Evolutionary conservation across 1,139 yeast species (phyloP).

Genomic region (Nakaseomyces glabratus): DNA sequence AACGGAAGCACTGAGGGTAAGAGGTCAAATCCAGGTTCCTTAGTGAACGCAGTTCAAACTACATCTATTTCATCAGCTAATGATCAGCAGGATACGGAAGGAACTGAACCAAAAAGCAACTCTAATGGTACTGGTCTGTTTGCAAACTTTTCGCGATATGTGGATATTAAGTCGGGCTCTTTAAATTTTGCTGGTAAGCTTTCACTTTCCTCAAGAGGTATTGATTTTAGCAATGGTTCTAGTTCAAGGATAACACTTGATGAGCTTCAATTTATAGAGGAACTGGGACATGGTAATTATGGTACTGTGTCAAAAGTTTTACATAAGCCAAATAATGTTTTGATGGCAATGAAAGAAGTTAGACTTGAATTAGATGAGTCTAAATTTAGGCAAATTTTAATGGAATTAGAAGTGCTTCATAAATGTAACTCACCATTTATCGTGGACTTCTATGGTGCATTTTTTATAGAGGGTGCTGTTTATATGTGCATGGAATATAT

Average conservation of each 20-base stretch:
- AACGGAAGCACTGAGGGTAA: constrained; percentile 13
- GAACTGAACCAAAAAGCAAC: constrained; percentile 21
- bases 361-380: constrained; percentile 84
- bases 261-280: constrained; percentile 75
- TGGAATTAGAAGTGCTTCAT: constrained; percentile 92
- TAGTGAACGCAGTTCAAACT: constrained; percentile 26
- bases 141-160: constrained; percentile 75
- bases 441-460: constrained; percentile 94
- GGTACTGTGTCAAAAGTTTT: constrained; percentile 90
- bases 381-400: constrained; percentile 82
- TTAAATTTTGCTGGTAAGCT: constrained; percentile 90
- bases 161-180: constrained; percentile 86
- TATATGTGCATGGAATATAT: constrained; percentile 97
- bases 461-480: constrained; percentile 94
- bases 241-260: constrained; percentile 80
- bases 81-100: constrained; percentile 24
- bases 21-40: constrained; percentile 29
- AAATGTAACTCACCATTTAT: constrained; percentile 83
- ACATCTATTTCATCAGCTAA: constrained; percentile 29
- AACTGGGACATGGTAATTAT: constrained; percentile 89
- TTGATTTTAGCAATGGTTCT: constrained; percentile 82
- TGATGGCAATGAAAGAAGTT: constrained; percentile 97
- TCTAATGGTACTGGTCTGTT: constrained; percentile 38
- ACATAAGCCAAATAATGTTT: constrained; percentile 86
- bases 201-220: constrained; percentile 82